Percentiles rank a stretch among this genome's conserved stretches.
phyloP scores from a whole-genome alignment of 768 basidiomycete species.

The Pisolithus microcarpus region DNA sequence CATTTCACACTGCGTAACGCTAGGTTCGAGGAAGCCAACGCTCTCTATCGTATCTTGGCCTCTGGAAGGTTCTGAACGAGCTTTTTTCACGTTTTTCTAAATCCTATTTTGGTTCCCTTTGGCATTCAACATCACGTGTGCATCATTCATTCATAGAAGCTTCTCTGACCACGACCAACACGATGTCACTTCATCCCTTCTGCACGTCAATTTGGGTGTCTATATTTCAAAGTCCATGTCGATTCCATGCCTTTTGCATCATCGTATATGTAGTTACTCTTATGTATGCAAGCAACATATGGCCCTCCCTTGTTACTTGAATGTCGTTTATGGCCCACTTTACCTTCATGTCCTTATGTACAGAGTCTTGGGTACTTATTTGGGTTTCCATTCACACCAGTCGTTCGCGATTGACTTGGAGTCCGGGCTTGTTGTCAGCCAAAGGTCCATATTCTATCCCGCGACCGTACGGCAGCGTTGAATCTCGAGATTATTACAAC shows the following conservation, averaged over 20 bases:
- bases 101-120: not conserved
- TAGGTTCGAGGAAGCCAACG: slow-evolving; percentile 70
- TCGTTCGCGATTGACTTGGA: no score
- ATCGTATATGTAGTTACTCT: not conserved
- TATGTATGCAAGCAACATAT: not conserved
- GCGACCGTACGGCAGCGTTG: not conserved
- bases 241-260: not conserved
- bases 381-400: no score
- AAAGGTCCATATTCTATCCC: not conserved
- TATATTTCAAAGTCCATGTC: not conserved
- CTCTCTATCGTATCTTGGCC: slow-evolving; percentile 61
- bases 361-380: not conserved
- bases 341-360: slow-evolving; percentile 2
- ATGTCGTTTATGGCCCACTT: not conserved
- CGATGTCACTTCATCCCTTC: no score
- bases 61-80: slow-evolving; percentile 25
- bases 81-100: not conserved
- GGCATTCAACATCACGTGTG: not conserved
- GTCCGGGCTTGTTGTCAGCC: no score
- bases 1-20: slow-evolving; percentile 70
- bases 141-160: not conserved
- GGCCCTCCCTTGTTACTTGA: not conserved
- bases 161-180: not conserved
- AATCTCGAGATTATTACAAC: slow-evolving; percentile 15
- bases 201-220: no score